Base-by-base conservation (phyloP, 768 basidiomycete species). In the Rhodotorula toruloides region DNA sequence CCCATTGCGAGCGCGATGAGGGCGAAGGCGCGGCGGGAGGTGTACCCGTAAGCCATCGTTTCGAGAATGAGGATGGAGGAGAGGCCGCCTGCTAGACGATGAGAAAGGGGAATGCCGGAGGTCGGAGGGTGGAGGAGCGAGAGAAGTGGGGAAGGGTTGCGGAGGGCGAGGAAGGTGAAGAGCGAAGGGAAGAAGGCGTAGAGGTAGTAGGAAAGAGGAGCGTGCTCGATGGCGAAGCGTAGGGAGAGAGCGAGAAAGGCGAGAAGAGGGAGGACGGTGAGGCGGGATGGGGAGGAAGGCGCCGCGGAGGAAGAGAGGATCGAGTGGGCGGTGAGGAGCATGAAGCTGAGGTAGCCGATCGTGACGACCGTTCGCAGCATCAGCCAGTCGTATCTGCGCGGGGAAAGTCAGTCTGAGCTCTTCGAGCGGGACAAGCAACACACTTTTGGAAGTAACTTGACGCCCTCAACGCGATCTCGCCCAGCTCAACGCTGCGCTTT, bases 371-470 rank as follows among this genome's bases (percentile, higher is more conserved):
- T 78, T 22, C 85, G 83, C 36, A 92, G 86, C 50, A 91, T 77
- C 37, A 83, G 79, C 25, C 88, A 84, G 74, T 92, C 89, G 76
- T 91, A 91, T 19, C 83, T 77, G 55, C 19, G 17, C 3, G 17
- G 19, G 16, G 5, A 11, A 3, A 3, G 40, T 29, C 10, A 21
- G 13, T 27, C 40, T 42, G 34, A 55, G 29, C 11, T 27, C 32
- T 19, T 4, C 22, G n/a, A n/a, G 2, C 9, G 21, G 31, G 12
- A 25, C 27, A 53, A 39, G 55, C 25, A 21, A 71, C 77, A 54
- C 61, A 84, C 75, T 88, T 90, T 76, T 91, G 87, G 9, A 91
- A 82, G 74, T 91, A 91, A 37, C 85, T 84, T 39, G 90, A 77
- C 1, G 89, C 89, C 43, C 79, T 77, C 9, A 90, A 78, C 11